These are phyloP conservation scores for Clonostachys byssicola DNA, from an alignment of 2,329 filamentous ascomycete genomes.

Conservation along the genomic window DNA sequence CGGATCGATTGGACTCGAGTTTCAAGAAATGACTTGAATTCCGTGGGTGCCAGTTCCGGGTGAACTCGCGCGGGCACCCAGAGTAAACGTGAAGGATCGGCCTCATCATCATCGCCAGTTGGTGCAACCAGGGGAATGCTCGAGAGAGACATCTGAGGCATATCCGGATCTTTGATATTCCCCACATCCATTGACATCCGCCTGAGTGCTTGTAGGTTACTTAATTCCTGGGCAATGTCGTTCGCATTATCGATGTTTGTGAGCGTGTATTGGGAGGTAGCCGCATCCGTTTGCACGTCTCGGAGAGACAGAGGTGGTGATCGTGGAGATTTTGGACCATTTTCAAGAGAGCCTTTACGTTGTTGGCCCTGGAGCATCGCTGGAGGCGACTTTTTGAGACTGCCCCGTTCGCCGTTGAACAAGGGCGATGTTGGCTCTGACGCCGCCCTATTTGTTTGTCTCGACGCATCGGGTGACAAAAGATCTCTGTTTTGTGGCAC, in stretches of 20 bases:
- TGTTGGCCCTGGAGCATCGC: conserved; percentile 29
- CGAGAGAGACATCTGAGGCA: conserved; percentile 65
- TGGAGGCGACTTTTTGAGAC: conserved; percentile 37
- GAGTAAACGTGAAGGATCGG: conserved; percentile 82
- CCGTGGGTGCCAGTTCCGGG: conserved; percentile 88
- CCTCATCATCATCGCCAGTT: conserved; percentile 71
- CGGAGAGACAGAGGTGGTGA: conserved; percentile 50
- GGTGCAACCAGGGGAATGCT: conserved; percentile 72
- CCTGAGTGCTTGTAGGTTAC: conserved; percentile 84
- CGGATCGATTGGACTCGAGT: conserved; percentile 88
- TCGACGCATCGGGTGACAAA: conserved; percentile 22
- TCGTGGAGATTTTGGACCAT: conserved; percentile 33
- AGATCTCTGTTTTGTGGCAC: conserved; percentile 25
- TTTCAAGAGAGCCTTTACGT: conserved; percentile 15
- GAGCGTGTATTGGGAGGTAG: conserved; percentile 66
- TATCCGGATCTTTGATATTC: conserved; percentile 68
- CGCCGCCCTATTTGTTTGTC: conserved; percentile 25
- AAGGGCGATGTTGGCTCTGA: conserved; percentile 4
- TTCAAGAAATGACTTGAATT: conserved; percentile 95
- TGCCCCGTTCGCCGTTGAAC: conserved; percentile 22
- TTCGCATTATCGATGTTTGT: conserved; percentile 88
- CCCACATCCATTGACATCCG: conserved; percentile 93
- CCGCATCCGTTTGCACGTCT: conserved; percentile 58
- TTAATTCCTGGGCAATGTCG: conserved; percentile 87
- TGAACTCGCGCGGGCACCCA: conserved; percentile 96